Evolutionary conservation across 495 filamentous ascomycete genomes (phyloP), one percentile per base, ranked within the genome.

Genomic region (Oidiodendron maius): DNA sequence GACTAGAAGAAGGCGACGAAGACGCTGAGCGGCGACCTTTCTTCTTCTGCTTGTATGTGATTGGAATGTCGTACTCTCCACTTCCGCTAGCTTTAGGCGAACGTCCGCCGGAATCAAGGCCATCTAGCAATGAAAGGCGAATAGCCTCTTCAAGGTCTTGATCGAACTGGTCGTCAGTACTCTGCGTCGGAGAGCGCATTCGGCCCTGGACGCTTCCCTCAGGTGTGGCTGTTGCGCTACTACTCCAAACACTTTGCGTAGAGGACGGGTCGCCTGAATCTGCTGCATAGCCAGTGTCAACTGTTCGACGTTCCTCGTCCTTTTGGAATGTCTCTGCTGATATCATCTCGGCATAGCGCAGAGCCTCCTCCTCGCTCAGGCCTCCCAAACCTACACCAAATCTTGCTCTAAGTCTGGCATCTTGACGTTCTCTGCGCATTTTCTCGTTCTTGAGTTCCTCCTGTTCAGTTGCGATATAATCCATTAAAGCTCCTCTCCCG

Each of bases 341-440:
- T 16, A 98, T 67, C 71, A 97, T 78, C 44, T 83, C 81, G 2
- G 91, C 93, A 63, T 97, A 98, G 11, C 81, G 84, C 24, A 98
- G 53, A 34, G 91, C 78, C 58, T 98, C 89, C 51, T 96, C 91
- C 59, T 96, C 91, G 43, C 71, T 89, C 15, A 90, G 70, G 11
- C 86, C 89, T 9, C 84, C 77, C 3, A 93, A 62, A 46, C 90
- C 89, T 12, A 89, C 71, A 8, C 88, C 89, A 55, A 96, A 94
- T 28, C 94, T 78, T 20, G 79, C 80, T 13, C 80, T 84, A 28
- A 95, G 74, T 32, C 79, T 74, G 22, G 78, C 67, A 28, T 78
- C 76, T 52, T 89, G 81, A 44, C 83, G 76, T 17, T 64, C 60
- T 50, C 67, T 65, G 15, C 67, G 60, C 28, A 71, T 65, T 57